phyloP scores from a whole-genome alignment of 495 filamentous ascomycete species.

The Aspergillus mulundensis region DNA sequence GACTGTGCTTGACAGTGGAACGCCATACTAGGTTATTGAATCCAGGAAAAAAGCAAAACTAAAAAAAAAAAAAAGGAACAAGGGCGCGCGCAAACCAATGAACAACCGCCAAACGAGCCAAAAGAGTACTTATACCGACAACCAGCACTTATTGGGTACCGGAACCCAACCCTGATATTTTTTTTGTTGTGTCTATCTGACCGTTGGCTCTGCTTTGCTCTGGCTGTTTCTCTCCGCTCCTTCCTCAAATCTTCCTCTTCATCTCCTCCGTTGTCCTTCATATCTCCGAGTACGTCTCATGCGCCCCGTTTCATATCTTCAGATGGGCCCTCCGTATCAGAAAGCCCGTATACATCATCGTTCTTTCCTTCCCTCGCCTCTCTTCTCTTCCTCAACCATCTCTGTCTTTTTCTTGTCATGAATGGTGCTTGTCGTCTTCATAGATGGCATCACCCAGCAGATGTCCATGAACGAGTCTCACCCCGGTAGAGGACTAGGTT shows the following conservation, averaged over 20 bases:
- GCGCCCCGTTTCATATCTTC: conserved; percentile 19
- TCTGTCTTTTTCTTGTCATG: conserved; percentile 19
- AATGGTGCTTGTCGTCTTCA: conserved; percentile 13
- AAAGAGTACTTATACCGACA: conserved; percentile 16
- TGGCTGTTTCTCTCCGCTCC: conserved; percentile 6
- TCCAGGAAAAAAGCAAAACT: conserved; percentile 5
- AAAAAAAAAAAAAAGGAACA: conserved; percentile 8
- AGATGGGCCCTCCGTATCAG: conserved; percentile 23
- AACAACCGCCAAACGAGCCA: conserved; percentile 6
- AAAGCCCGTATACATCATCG: conserved; percentile 1
- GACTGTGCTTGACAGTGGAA: background rate
- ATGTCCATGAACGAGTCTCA: conserved; percentile 41
- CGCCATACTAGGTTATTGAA: background rate
- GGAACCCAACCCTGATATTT: background rate
- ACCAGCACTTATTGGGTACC: conserved; percentile 10
- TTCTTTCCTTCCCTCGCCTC: background rate
- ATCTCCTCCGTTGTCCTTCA: conserved; percentile 5
- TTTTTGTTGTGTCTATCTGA: background rate
- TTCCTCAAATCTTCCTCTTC: conserved; percentile 1
- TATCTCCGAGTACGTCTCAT: conserved; percentile 28
- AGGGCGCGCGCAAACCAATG: background rate
- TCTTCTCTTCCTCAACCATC: conserved; percentile 8
- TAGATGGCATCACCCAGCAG: conserved; percentile 32
- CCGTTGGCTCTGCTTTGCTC: background rate
- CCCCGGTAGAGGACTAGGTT: conserved; percentile 35